These are phyloP conservation scores for Aspergillus conjunctus DNA, from an alignment of 495 filamentous ascomycete genomes.

Conservation along the genomic window DNA sequence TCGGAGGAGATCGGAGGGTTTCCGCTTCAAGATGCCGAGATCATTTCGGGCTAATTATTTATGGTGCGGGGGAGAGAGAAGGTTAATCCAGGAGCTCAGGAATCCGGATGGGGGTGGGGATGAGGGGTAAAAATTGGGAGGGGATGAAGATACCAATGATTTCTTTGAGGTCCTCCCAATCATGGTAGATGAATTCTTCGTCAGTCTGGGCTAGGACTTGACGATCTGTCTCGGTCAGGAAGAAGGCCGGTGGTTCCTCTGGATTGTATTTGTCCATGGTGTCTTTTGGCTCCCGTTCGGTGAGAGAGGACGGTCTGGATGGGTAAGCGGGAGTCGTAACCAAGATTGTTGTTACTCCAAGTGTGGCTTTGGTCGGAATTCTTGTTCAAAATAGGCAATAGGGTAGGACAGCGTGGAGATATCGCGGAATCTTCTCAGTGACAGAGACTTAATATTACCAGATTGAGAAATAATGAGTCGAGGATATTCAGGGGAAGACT, in stretches of 20 bases:
- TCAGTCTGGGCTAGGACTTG: conserved; percentile 68
- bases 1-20: conserved; percentile 78
- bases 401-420: not conserved
- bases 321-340: too few relatives aligned
- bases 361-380: too few relatives aligned
- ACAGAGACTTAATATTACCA: not conserved
- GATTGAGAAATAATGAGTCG: not conserved
- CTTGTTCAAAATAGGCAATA: conserved; percentile 24
- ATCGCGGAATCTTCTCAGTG: not conserved
- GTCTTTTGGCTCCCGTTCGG: not conserved
- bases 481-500: too few relatives aligned
- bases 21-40: conserved; percentile 74
- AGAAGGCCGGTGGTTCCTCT: conserved; percentile 50
- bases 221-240: conserved; percentile 65
- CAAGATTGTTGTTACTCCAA: too few relatives aligned
- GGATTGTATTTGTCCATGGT: conserved; percentile 9
- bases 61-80: conserved; percentile 10
- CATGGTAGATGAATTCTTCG: conserved; percentile 66
- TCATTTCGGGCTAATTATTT: conserved; percentile 61
- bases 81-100: not conserved
- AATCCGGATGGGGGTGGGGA: not conserved
- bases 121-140: conserved; percentile 21
- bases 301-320: not conserved
- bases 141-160: conserved; percentile 59
- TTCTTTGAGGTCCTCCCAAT: conserved; percentile 66